Base-by-base conservation (phyloP, 805 yeast genomes). In the Saturnispora bothae region DNA sequence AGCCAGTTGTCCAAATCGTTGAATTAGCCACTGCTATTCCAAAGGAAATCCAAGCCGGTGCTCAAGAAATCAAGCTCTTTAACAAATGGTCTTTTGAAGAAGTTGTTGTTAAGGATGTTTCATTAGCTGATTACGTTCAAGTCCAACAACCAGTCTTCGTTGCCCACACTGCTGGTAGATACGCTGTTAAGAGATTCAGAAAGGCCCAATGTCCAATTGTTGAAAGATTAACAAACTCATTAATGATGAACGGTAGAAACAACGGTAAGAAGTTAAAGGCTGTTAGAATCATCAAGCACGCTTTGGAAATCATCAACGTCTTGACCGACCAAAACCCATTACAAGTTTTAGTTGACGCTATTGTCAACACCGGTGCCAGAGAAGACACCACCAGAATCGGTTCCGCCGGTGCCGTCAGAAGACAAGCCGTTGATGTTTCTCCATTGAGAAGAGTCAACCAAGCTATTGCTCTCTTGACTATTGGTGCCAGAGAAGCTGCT, bases 241-340 rank as follows among this genome's bases (percentile, higher is more conserved):
- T 92, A 67, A 92, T 92, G 98, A 92, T 92, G 98, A 88, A 92
- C 83, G 99, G 99, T 78, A 89, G 97, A 79, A 92, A 92, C 94
- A 92, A 94, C 83, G 99, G 99, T 81, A 92, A 92, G 82, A 92
- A 92, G 78, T 84, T 94, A 71, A 88, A 89, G 83, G 98, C 99
- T 61, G 97, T 92, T 60, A 88, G 97, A 83, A 92, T 92, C 68
- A 86, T 92, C 69, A 84, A 94, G 79, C 98, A 92, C 80, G 89
- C 99, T 59, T 75, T 92, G 66, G 99, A 92, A 72, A 92, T 92
- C 78, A 79, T 92, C 71, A 67, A 80, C 78, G 88, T 92, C 56
- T 79, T 94, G 66, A 86, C 98, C 60, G 99, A 89, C 71, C 94
- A 80, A 72, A 92, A 92, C 95, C 99, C 99, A 66, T 69, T 92